A percentile compares a stretch with the other conserved stretches of the same genome.
phyloP scores from a whole-genome alignment of 805 yeast species.

The Millerozyma miso region DNA sequence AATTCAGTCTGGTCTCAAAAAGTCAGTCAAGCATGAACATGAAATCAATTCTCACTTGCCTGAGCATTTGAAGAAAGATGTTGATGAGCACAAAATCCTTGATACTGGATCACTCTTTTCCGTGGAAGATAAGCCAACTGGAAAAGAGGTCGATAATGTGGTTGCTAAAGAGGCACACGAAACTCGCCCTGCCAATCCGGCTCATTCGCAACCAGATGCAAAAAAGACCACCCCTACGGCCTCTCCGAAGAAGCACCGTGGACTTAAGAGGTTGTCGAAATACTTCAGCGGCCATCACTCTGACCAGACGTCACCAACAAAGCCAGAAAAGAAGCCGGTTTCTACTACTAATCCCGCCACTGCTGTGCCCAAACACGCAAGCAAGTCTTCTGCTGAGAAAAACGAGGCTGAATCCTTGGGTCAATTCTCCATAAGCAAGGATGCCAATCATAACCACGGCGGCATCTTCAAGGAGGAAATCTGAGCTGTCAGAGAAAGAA shows the following conservation, averaged over 20 bases:
- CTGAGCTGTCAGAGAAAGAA: too few species aligned
- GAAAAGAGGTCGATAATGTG: constrained; percentile 9
- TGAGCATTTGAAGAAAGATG: constrained; percentile 42
- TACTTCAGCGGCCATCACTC: constrained; percentile 10
- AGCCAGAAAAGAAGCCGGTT: not conserved
- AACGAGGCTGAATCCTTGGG: not conserved
- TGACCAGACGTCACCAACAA: not conserved
- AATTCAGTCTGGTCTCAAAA: constrained; percentile 26
- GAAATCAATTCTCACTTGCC: constrained; percentile 48
- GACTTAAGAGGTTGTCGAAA: constrained; percentile 18
- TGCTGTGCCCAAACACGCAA: not conserved
- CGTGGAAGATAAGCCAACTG: constrained; percentile 20
- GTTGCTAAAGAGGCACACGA: not conserved
- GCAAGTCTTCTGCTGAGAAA: constrained; percentile 2
- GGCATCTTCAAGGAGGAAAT: constrained; percentile 42
- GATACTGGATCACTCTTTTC: constrained; percentile 39
- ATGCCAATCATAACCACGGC: constrained; percentile 22
- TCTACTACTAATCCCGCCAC: not conserved
- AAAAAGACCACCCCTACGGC: constrained; percentile 1
- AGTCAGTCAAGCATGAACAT: constrained; percentile 43
- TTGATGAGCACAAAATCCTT: constrained; percentile 31
- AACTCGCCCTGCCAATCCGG: constrained; percentile 5
- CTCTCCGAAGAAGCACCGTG: constrained; percentile 10
- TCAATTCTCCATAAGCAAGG: not conserved
- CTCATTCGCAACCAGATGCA: constrained; percentile 1